phyloP scores from a whole-genome alignment of 2,329 filamentous ascomycete species.

The Sporothrix globosa region DNA sequence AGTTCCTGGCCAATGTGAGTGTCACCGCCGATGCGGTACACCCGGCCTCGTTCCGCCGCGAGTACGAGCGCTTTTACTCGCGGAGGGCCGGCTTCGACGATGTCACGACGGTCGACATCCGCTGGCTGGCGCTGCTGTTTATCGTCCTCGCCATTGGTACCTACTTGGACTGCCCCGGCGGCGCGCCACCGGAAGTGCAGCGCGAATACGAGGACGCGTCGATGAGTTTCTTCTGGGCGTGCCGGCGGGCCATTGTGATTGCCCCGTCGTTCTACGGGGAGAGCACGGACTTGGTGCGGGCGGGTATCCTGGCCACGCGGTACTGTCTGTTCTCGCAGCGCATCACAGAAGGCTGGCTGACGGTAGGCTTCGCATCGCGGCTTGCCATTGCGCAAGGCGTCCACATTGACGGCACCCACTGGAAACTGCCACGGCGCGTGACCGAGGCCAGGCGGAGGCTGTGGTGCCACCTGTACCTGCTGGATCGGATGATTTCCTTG shows the following conservation, averaged over 20 bases:
- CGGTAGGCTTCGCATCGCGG: constrained; percentile 48
- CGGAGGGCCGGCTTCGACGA: constrained; percentile 48
- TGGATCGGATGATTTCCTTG: constrained; percentile 48
- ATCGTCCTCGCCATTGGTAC: constrained; percentile 48
- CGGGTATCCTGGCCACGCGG: constrained; percentile 47
- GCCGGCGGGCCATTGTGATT: constrained; percentile 47
- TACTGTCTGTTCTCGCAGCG: constrained; percentile 48
- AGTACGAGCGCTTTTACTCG: constrained; percentile 47
- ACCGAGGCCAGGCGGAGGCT: constrained; percentile 46
- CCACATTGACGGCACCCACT: constrained; percentile 49
- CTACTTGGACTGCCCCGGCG: constrained; percentile 42
- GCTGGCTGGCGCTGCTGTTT: constrained; percentile 49
- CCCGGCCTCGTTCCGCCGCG: constrained; percentile 42
- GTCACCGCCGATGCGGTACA: constrained; percentile 46
- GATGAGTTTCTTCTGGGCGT: constrained; percentile 49
- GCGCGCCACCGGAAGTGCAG: constrained; percentile 37
- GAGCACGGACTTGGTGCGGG: constrained; percentile 47
- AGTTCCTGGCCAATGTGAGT: constrained; percentile 46
- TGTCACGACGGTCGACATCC: constrained; percentile 46
- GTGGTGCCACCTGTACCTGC: constrained; percentile 47
- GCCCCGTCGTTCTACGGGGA: constrained; percentile 50
- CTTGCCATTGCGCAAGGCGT: constrained; percentile 51
- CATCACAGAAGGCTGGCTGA: constrained; percentile 48
- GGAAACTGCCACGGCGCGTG: constrained; percentile 45
- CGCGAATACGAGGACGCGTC: constrained; percentile 46